Percentiles rank a stretch among this genome's conserved stretches.
These are phyloP conservation scores for Clitopilus hobsonii DNA, from an alignment of 768 basidiomycete genomes.

Conservation along the genomic window DNA sequence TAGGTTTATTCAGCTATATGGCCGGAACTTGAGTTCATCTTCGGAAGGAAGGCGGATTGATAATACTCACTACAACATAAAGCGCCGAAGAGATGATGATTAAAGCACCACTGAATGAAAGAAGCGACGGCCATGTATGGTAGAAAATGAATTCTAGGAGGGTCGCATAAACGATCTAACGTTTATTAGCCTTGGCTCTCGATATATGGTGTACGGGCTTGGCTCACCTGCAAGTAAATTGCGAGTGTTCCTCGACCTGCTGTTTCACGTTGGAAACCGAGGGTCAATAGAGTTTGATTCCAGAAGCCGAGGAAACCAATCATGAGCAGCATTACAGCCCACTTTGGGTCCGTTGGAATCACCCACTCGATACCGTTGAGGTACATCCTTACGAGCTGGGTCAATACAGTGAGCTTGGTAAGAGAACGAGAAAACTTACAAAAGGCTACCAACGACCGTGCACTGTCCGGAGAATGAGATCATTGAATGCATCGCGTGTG, in stretches of 20 bases:
- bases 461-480: slow-evolving; percentile 60
- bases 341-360: slow-evolving; percentile 38
- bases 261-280: slow-evolving; percentile 46
- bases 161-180: slow-evolving; percentile 6
- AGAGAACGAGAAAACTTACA: too few relatives aligned
- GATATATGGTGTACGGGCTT: too few relatives aligned
- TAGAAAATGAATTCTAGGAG: neutral
- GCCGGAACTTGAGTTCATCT: neutral
- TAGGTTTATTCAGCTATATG: neutral
- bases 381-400: slow-evolving; percentile 5
- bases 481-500: slow-evolving; percentile 68
- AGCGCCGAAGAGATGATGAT: slow-evolving; percentile 1
- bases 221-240: slow-evolving; percentile 29
- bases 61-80: slow-evolving; percentile 6
- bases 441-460: slow-evolving; percentile 30
- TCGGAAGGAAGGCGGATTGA: neutral
- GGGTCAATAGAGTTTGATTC: slow-evolving; percentile 50
- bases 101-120: neutral
- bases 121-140: neutral
- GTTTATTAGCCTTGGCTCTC: too few relatives aligned
- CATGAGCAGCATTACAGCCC: slow-evolving; percentile 41
- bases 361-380: slow-evolving; percentile 33
- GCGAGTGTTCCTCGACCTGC: slow-evolving; percentile 55
- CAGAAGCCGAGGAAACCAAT: slow-evolving; percentile 51
- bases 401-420: neutral